Evolutionary conservation across 495 filamentous ascomycete genomes (phyloP).

Genomic region (Penicillium herquei): DNA sequence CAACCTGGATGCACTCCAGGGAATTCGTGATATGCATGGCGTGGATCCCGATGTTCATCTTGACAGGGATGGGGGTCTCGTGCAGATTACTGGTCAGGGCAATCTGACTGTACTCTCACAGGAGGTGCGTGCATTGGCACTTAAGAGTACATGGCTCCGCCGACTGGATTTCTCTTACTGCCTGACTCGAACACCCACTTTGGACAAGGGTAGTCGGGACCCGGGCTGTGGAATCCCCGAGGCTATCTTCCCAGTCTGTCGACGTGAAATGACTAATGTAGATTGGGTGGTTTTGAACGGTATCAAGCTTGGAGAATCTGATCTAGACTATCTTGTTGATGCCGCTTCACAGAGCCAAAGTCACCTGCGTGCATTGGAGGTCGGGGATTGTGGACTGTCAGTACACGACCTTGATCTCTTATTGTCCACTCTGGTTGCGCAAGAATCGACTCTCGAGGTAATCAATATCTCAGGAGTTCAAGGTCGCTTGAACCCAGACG

Average conservation of each 20-base stretch:
- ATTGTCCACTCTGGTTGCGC: slow-evolving; percentile 47
- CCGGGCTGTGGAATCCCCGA: slow-evolving; percentile 76
- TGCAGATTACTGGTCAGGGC: slow-evolving; percentile 58
- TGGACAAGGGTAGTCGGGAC: slow-evolving; percentile 55
- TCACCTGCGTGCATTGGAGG: slow-evolving; percentile 75
- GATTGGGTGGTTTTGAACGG: slow-evolving; percentile 81
- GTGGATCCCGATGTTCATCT: slow-evolving; percentile 61
- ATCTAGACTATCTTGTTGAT: slow-evolving; percentile 70
- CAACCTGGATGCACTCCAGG: slow-evolving; percentile 65
- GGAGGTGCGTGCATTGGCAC: slow-evolving; percentile 68
- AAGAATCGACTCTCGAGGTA: slow-evolving; percentile 71
- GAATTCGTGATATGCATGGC: slow-evolving; percentile 58
- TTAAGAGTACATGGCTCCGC: slow-evolving; percentile 62
- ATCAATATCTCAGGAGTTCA: slow-evolving; percentile 77
- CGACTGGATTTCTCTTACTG: slow-evolving; percentile 63
- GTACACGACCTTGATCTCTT: slow-evolving; percentile 47
- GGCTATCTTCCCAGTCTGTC: slow-evolving; percentile 74
- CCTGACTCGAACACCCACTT: slow-evolving; percentile 49
- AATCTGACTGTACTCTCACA: slow-evolving; percentile 65
- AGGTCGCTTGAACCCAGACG: slow-evolving; percentile 64
- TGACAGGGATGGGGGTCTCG: slow-evolving; percentile 53
- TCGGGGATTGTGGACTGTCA: slow-evolving; percentile 73
- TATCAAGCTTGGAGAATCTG: slow-evolving; percentile 78
- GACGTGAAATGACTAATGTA: slow-evolving; percentile 68
- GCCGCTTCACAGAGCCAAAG: slow-evolving; percentile 62